Percentiles rank a stretch among this genome's conserved stretches.
Evolutionary conservation across 164 flowering plant species (phyloP).

Genomic region (Nelumbo lutea): DNA sequence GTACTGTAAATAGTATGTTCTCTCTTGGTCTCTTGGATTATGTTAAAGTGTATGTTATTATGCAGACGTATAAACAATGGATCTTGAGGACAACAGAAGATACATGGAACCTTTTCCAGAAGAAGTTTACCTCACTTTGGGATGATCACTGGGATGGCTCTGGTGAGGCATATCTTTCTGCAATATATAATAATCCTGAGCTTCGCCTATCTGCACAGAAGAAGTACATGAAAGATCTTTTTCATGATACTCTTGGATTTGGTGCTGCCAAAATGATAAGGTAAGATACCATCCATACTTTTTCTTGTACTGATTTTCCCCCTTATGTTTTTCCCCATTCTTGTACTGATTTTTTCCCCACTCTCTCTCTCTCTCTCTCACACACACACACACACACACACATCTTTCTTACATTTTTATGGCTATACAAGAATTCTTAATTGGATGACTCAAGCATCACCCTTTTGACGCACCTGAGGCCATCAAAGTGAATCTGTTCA

Average conservation of each 20-base stretch:
- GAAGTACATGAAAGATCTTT: slow-evolving; percentile 57
- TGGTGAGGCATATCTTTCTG: slow-evolving; percentile 91
- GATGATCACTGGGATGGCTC: slow-evolving; percentile 62
- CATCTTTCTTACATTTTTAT: no score
- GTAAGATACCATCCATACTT: slow-evolving; percentile 28
- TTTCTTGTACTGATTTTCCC: background rate
- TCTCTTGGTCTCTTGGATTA: background rate
- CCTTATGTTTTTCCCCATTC: no score
- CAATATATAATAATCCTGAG: slow-evolving; percentile 61
- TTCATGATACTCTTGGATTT: slow-evolving; percentile 92
- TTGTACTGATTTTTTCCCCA: background rate
- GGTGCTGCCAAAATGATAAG: slow-evolving; percentile 98
- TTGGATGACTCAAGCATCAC: no score
- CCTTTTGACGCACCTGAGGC: no score
- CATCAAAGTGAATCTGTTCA: no score
- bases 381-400: no score
- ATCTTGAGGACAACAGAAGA: slow-evolving; percentile 63
- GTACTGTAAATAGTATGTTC: background rate
- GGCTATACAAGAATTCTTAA: no score
- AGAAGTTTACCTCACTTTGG: slow-evolving; percentile 74
- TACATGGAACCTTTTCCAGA: slow-evolving; percentile 82
- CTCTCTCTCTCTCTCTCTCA: background rate
- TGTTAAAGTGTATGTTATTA: background rate
- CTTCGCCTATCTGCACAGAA: slow-evolving; percentile 46
- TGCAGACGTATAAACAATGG: slow-evolving; percentile 78